Evolutionary conservation across 2,329 filamentous ascomycete genomes (phyloP).

Genomic region (Lachnellula suecica): DNA sequence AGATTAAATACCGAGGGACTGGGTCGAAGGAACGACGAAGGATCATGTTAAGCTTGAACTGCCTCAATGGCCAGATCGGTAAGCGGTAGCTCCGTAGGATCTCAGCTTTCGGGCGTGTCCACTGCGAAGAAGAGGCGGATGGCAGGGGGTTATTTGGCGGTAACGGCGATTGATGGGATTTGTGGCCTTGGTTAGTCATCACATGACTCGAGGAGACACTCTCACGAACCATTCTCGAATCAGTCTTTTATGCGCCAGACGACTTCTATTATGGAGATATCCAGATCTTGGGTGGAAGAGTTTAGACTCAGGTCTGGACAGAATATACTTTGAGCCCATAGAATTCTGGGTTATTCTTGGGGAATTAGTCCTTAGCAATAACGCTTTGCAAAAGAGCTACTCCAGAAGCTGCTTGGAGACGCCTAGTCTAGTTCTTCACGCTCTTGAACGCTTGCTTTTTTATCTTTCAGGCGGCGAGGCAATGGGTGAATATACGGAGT

Average conservation of each 20-base stretch:
- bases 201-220: not conserved
- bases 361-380: too few relatives aligned
- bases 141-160: not conserved
- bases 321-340: too few relatives aligned
- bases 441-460: too few relatives aligned
- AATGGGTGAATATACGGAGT: too few relatives aligned
- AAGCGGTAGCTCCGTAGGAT: not conserved
- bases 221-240: not conserved
- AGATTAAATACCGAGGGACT: not conserved
- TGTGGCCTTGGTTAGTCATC: not conserved
- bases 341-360: too few relatives aligned
- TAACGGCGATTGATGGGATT: not conserved
- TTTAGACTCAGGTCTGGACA: too few relatives aligned
- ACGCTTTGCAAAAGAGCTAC: too few relatives aligned
- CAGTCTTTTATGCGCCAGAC: not conserved
- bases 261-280: not conserved
- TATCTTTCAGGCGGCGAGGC: too few relatives aligned
- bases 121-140: not conserved
- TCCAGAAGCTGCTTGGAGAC: too few relatives aligned
- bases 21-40: not conserved
- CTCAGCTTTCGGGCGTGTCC: not conserved
- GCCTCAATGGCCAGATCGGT: not conserved
- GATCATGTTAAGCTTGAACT: not conserved
- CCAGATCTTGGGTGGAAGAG: not conserved
- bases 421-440: too few relatives aligned